These are phyloP conservation scores for Tolypocladium nubicola DNA, from an alignment of 2,329 filamentous ascomycete genomes.

Conservation along the genomic window DNA sequence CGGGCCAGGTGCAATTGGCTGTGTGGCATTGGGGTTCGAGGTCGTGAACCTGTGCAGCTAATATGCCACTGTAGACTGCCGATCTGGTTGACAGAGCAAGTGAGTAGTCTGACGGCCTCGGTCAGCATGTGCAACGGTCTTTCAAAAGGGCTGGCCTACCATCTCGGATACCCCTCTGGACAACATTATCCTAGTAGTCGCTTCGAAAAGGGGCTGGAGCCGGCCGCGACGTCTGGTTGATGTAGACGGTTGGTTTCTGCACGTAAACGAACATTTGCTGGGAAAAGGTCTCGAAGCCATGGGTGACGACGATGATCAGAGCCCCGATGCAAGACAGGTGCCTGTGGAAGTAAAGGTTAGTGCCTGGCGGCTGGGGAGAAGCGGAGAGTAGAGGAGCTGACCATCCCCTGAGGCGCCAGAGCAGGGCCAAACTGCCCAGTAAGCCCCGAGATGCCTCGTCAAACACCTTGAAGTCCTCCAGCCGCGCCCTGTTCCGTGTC, in stretches of 20 bases:
- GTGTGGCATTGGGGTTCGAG: conserved; percentile 17
- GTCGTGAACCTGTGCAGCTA: conserved; percentile 16
- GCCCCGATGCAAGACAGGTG: conserved; percentile 28
- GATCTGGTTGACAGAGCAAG: conserved; percentile 24
- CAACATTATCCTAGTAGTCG: conserved; percentile 23
- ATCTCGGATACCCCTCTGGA: conserved; percentile 10
- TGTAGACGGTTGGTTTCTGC: conserved; percentile 12
- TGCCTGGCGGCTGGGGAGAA: conserved; percentile 1
- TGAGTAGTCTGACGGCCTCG: conserved; percentile 6
- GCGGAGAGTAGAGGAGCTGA: conserved; percentile 6
- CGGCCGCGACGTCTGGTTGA: conserved; percentile 6
- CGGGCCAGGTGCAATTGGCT: conserved; percentile 24
- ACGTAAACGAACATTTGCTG: conserved; percentile 25
- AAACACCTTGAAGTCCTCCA: conserved; percentile 28
- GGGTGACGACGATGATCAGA: conserved; percentile 21
- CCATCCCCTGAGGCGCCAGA: conserved; percentile 24
- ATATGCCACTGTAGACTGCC: conserved; percentile 25
- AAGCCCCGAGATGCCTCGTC: conserved; percentile 26
- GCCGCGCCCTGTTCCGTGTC: conserved; percentile 18
- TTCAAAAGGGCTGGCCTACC: neutral
- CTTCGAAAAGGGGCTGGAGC: conserved; percentile 19
- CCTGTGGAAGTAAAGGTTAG: conserved; percentile 5
- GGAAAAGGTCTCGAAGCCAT: conserved; percentile 28
- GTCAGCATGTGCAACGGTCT: neutral
- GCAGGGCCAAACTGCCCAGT: conserved; percentile 20